Base-by-base conservation (phyloP, 1,139 yeast species). In the Saccharomycopsis phalli region DNA sequence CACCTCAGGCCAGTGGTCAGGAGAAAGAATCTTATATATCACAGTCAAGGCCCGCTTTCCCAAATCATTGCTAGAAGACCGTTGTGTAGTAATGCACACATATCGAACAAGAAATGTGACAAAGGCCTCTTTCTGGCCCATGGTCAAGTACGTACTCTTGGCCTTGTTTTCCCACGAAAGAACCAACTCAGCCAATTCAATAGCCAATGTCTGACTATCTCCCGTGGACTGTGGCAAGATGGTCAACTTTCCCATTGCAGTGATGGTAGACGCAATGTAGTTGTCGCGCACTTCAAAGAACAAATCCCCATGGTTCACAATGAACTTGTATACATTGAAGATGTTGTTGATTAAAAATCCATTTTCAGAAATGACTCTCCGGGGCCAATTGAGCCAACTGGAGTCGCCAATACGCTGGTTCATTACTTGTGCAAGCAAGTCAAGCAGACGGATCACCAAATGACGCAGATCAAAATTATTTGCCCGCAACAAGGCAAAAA, bases 371-470 rank as follows among this genome's bases (percentile, higher is more conserved):
- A 93, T 67, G 2, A 88, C 94, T 44, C 95, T 71, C 49, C 97
- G 76, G 1, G 96, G 95, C 94, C 95, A 87, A 52, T 84, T 88
- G 43, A 93, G 74, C 98, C 98, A 93, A n/a, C 82, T 75, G 0
- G 76, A 65, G 0, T 80, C 65, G 29, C 68, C 66, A 1, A 66
- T 66, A 41, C 95, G 68, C 46, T 71, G 71, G 1, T 86, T 78
- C 67, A 93, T 71, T 0, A 82, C 94, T 0, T 96, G 95, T 0
- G 96, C 96, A 34, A 93, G 64, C 3, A 83, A 66, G 53, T 88
- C 95, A 40, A 93, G 66, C 0, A 97, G 94, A 55, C 86, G 94
- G 53, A 80, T 75, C 1, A 88, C 95, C 54, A 91, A 65, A 49
- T 73, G 76, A 44, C 94, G 71, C 0, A 94, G 83, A 51, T 93